Conservation (phyloP, 75 land plant species). For the Azolla pinnata region DNA sequence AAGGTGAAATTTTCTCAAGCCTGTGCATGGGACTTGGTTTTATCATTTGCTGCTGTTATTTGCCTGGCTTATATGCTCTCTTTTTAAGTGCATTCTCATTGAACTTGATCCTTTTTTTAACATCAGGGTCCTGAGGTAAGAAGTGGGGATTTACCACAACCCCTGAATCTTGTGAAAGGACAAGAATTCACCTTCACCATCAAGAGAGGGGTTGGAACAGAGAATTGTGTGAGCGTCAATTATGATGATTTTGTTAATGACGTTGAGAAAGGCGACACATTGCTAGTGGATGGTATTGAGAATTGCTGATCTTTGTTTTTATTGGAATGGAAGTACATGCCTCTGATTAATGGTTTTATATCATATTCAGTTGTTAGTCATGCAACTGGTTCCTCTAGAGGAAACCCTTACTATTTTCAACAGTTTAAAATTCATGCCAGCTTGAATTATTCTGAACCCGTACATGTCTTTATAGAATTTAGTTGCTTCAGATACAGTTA, state of each 20-base stretch:
- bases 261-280: constrained; percentile 80
- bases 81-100: neutral
- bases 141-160: constrained; percentile 94
- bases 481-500: too few species aligned
- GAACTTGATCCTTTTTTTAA: neutral
- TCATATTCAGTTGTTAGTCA: too few species aligned
- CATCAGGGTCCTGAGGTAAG: constrained; percentile 94
- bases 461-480: too few species aligned
- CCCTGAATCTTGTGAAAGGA: constrained; percentile 57
- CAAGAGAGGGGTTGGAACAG: constrained; percentile 78
- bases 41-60: neutral
- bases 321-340: too few species aligned
- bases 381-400: too few species aligned
- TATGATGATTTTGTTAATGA: constrained; percentile 97
- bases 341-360: too few species aligned
- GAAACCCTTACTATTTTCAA: too few species aligned
- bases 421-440: too few species aligned
- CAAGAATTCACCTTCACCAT: constrained; percentile 90
- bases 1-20: constrained; percentile 33
- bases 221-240: constrained; percentile 83
- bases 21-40: neutral
- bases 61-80: neutral
- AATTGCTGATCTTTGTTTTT: too few species aligned
- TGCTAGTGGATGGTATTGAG: constrained; percentile 99
- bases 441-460: too few species aligned